phyloP scores from a whole-genome alignment of 306 rosid genomes.

The Malus orientalis region DNA sequence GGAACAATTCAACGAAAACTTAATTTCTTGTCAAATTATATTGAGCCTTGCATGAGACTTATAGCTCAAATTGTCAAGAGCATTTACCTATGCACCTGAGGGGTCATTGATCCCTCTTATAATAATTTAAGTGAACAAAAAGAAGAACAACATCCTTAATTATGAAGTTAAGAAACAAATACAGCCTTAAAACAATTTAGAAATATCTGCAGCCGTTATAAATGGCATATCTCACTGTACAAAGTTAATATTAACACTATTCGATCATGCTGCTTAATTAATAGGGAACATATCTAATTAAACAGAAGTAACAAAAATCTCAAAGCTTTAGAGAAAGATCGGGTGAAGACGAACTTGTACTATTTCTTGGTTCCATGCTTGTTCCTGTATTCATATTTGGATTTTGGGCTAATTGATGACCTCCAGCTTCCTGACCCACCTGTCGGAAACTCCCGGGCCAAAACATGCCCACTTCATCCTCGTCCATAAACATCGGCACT shows the following conservation, averaged over 20 bases:
- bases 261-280: slow-evolving; percentile 1
- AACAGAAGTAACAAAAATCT: slow-evolving; percentile 12
- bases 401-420: slow-evolving; percentile 19
- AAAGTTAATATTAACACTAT: slow-evolving; percentile 12
- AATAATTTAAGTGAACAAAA: no score
- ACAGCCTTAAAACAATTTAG: slow-evolving; percentile 6
- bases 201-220: slow-evolving; percentile 26
- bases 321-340: slow-evolving; percentile 81
- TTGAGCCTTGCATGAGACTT: no score
- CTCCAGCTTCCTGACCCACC: slow-evolving; percentile 30
- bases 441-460: slow-evolving; percentile 93
- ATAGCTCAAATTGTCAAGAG: no score
- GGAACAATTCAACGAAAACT: no score
- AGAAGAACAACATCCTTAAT: background rate
- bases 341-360: slow-evolving; percentile 42
- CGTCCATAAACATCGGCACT: slow-evolving; percentile 44
- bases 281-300: slow-evolving; percentile 4
- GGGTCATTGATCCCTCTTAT: no score
- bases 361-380: slow-evolving; percentile 27
- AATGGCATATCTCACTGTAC: slow-evolving; percentile 51
- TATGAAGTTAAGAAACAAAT: slow-evolving; percentile 3
- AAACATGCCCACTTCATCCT: slow-evolving; percentile 45
- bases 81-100: no score
- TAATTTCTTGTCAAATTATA: no score
- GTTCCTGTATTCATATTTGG: slow-evolving; percentile 24